A percentile compares a stretch with the other conserved stretches of the same genome.
These are phyloP conservation scores for Cladosporium velox DNA, from an alignment of 2,329 filamentous ascomycete genomes.

Conservation along the genomic window DNA sequence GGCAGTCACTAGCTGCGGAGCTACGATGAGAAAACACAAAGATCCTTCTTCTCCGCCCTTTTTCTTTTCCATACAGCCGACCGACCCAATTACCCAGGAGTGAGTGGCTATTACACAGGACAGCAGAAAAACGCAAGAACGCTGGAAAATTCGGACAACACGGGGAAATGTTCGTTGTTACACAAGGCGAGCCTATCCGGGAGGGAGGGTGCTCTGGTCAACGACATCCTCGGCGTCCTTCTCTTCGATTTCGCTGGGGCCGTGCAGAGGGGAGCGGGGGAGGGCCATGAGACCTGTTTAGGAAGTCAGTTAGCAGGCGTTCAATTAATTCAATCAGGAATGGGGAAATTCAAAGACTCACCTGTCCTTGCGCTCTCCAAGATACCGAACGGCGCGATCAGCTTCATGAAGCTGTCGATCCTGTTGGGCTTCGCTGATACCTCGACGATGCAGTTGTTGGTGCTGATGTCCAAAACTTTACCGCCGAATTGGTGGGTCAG, in stretches of 20 bases:
- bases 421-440: conserved; percentile 88
- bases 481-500: conserved; percentile 96
- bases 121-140: conserved; percentile 12
- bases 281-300: conserved; percentile 82
- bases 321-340: no score
- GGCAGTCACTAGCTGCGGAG: neutral
- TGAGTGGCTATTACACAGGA: neutral
- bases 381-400: conserved; percentile 91
- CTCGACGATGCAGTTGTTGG: conserved; percentile 97
- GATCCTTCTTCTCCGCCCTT: neutral
- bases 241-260: conserved; percentile 68
- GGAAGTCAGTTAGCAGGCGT: conserved; percentile 23
- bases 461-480: conserved; percentile 97
- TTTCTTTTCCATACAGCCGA: neutral
- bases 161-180: neutral
- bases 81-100: neutral
- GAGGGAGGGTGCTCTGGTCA: conserved; percentile 89
- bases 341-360: conserved; percentile 26
- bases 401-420: conserved; percentile 97
- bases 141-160: conserved; percentile 2
- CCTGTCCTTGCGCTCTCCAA: conserved; percentile 91
- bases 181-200: conserved; percentile 61
- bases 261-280: conserved; percentile 84
- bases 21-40: neutral
- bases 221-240: conserved; percentile 96